A percentile compares a stretch with the other conserved stretches of the same genome.
Conservation (phyloP, 2,329 filamentous ascomycete genomes). For the Lecanicillium sp. region DNA sequence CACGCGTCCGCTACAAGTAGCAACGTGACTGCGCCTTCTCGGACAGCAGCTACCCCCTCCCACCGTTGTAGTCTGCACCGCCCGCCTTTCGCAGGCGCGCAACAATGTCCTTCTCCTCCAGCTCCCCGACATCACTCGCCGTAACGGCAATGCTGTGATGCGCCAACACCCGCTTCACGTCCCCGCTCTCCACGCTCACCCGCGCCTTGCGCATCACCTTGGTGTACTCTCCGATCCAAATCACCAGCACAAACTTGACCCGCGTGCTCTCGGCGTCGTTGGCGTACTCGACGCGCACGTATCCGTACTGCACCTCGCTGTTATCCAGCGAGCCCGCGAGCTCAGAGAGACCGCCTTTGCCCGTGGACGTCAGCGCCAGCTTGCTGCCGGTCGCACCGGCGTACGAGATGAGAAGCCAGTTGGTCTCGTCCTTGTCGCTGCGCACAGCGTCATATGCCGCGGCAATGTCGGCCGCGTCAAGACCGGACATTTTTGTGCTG, state of each 20-base stretch:
- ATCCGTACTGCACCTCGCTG: slow-evolving; percentile 58
- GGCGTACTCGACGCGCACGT: slow-evolving; percentile 61
- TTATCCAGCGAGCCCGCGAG: slow-evolving; percentile 52
- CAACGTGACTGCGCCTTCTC: neutral
- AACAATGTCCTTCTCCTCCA: slow-evolving; percentile 57
- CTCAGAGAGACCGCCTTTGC: slow-evolving; percentile 54
- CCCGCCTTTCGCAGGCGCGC: slow-evolving; percentile 57
- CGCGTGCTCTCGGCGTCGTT: slow-evolving; percentile 65
- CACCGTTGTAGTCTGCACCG: slow-evolving; percentile 66
- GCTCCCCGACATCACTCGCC: slow-evolving; percentile 52
- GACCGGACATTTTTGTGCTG: slow-evolving; percentile 52
- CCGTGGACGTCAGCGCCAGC: slow-evolving; percentile 50
- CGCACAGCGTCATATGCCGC: slow-evolving; percentile 62
- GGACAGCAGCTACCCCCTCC: slow-evolving; percentile 39
- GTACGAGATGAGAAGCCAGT: slow-evolving; percentile 63
- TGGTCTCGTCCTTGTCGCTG: slow-evolving; percentile 57
- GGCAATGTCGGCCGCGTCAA: slow-evolving; percentile 52
- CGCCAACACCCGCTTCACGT: slow-evolving; percentile 56
- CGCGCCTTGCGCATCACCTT: slow-evolving; percentile 66
- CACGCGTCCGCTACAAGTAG: too few species aligned
- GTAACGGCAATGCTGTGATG: slow-evolving; percentile 62
- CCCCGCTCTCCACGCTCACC: slow-evolving; percentile 60
- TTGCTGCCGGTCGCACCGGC: slow-evolving; percentile 48
- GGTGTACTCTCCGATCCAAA: slow-evolving; percentile 61
- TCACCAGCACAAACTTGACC: slow-evolving; percentile 61